Evolutionary conservation across 768 basidiomycete genomes (phyloP).

Genomic region (Leccinum imitatum): DNA sequence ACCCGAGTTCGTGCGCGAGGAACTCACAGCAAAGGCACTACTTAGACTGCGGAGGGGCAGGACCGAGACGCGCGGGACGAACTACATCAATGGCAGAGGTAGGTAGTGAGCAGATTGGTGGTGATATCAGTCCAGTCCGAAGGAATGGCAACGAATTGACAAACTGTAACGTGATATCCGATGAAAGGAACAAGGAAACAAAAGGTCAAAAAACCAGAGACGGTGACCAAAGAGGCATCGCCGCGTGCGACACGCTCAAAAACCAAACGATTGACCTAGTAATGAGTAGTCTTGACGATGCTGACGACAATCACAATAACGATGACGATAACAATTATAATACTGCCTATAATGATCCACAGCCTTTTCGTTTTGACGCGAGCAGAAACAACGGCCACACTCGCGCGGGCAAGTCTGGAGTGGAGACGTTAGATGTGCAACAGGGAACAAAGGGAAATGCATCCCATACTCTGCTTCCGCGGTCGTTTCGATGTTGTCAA

Average conservation of each 20-base stretch:
- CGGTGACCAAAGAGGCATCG: background rate
- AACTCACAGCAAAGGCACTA: slow-evolving; percentile 59
- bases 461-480: slow-evolving; percentile 64
- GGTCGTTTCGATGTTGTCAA: too few species aligned
- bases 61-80: slow-evolving; percentile 87
- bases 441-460: background rate
- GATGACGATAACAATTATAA: slow-evolving; percentile 50
- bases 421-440: background rate
- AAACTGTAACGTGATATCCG: slow-evolving; percentile 9
- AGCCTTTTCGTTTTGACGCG: slow-evolving; percentile 55
- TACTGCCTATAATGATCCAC: slow-evolving; percentile 62
- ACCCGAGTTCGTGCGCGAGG: slow-evolving; percentile 76
- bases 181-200: background rate
- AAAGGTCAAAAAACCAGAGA: background rate
- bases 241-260: background rate
- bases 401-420: slow-evolving; percentile 72
- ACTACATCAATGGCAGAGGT: too few species aligned
- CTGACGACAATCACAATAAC: slow-evolving; percentile 60
- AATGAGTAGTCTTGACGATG: slow-evolving; percentile 29
- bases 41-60: slow-evolving; percentile 69
- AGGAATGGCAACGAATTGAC: background rate
- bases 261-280: slow-evolving; percentile 1
- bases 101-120: slow-evolving; percentile 9
- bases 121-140: background rate
- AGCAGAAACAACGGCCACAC: too few species aligned